Percentiles rank a stretch among this genome's conserved stretches.
These are phyloP conservation scores for Aspergillus biplanus DNA, from an alignment of 495 filamentous ascomycete genomes.

Conservation along the genomic window DNA sequence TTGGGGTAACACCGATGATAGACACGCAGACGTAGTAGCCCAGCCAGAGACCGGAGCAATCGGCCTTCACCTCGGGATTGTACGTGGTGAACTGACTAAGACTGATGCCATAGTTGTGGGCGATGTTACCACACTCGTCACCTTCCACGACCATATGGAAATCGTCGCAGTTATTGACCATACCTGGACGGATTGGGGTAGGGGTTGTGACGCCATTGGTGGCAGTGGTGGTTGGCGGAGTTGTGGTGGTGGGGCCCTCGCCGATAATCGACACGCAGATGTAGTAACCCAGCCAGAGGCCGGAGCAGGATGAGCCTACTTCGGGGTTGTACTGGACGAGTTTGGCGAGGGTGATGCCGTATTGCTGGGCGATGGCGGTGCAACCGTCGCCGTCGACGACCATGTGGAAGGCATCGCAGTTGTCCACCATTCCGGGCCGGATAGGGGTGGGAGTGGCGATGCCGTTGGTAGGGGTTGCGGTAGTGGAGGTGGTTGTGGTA, in stretches of 20 bases:
- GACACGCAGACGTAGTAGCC: constrained; percentile 6
- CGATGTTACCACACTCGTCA: constrained; percentile 31
- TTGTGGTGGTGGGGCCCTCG: background rate
- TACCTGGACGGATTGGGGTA: constrained; percentile 11
- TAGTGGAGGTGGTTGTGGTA: constrained; percentile 1
- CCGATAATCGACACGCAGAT: constrained; percentile 17
- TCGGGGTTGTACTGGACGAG: constrained; percentile 4
- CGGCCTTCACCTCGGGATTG: constrained; percentile 1
- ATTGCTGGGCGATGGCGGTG: background rate
- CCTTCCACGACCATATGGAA: constrained; percentile 25
- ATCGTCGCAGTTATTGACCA: constrained; percentile 27
- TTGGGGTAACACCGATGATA: constrained; percentile 4
- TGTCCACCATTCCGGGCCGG: background rate
- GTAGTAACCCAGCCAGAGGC: constrained; percentile 18
- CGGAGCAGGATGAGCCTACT: background rate
- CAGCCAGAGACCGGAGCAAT: background rate
- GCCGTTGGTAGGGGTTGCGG: background rate
- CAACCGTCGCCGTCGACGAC: constrained; percentile 11
- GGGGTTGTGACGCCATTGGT: constrained; percentile 3
- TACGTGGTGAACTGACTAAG: constrained; percentile 2
- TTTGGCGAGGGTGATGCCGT: background rate
- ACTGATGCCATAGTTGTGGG: constrained; percentile 23
- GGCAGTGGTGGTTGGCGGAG: background rate
- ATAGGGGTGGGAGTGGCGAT: constrained; percentile 4
- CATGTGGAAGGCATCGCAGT: constrained; percentile 14